Conservation (phyloP, 176 grass and related monocot species). For the Oryza officinalis region DNA sequence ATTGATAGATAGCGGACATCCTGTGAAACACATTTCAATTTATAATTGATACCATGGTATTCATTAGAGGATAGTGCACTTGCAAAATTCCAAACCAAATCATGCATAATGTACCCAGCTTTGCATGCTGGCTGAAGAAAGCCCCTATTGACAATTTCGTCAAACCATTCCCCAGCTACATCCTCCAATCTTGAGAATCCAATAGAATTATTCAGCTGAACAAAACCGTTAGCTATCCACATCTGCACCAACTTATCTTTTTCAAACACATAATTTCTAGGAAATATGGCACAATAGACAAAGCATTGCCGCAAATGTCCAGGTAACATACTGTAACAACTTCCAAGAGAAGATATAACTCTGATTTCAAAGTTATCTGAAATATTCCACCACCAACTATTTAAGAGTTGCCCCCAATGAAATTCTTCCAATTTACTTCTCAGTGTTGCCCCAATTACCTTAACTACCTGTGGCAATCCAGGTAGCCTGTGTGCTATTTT, state of each 20-base stretch:
- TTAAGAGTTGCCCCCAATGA: constrained; percentile 24
- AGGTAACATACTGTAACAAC: constrained; percentile 42
- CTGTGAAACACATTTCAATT: background rate
- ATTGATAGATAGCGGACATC: constrained; percentile 41
- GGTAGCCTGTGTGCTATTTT: constrained; percentile 20
- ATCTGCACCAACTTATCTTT: constrained; percentile 48
- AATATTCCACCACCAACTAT: constrained; percentile 58
- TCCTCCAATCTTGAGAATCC: constrained; percentile 30
- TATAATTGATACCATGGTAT: constrained; percentile 9
- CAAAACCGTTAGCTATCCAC: constrained; percentile 61
- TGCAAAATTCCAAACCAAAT: constrained; percentile 47
- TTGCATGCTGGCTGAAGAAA: constrained; percentile 36
- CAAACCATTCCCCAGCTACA: constrained; percentile 40
- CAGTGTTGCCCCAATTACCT: constrained; percentile 30
- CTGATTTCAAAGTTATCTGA: background rate
- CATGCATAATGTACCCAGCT: constrained; percentile 33
- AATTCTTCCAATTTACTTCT: constrained; percentile 1
- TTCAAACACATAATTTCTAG: constrained; percentile 33
- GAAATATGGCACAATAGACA: constrained; percentile 48
- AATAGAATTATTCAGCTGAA: background rate
- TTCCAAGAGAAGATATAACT: constrained; percentile 39
- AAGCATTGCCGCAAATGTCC: constrained; percentile 50
- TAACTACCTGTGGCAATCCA: constrained; percentile 39
- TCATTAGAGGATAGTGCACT: constrained; percentile 39
- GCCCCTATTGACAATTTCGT: constrained; percentile 41